Evolutionary conservation across 129 eudicot genomes (phyloP).

Genomic region (Chrysanthemum seticuspe): DNA sequence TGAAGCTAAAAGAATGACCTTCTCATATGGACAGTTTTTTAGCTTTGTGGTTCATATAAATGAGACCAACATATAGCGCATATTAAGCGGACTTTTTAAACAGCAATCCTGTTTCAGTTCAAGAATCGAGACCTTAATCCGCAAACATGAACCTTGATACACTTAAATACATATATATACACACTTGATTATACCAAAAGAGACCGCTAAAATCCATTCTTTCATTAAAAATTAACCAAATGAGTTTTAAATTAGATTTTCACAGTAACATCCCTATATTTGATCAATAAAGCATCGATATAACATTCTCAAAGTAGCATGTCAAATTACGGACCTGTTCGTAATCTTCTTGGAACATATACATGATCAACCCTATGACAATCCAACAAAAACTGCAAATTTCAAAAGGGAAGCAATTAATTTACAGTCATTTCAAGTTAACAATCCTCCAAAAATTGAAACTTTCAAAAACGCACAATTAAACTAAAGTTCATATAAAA

Average conservation of each 20-base stretch:
- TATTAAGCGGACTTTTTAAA: neutral
- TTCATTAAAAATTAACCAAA: constrained; percentile 4
- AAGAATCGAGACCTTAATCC: constrained; percentile 8
- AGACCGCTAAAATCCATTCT: neutral
- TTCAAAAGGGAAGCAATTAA: neutral
- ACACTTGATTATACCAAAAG: constrained; percentile 1
- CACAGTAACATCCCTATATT: neutral
- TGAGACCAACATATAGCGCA: neutral
- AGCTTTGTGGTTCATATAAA: neutral
- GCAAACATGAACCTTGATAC: constrained; percentile 4
- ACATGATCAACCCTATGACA: constrained; percentile 40
- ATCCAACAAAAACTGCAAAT: constrained; percentile 52
- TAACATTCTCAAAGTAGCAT: constrained; percentile 1
- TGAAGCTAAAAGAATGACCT: too few species aligned
- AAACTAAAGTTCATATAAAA: constrained; percentile 5
- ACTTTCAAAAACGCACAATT: neutral
- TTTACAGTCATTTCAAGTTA: neutral
- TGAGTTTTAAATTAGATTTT: neutral
- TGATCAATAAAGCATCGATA: neutral
- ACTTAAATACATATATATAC: neutral
- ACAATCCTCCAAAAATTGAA: constrained; percentile 45
- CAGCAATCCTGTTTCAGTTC: neutral
- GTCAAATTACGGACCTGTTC: constrained; percentile 54
- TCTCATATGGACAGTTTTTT: too few species aligned
- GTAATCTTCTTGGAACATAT: constrained; percentile 61